Percentiles rank a stretch among this genome's conserved stretches.
phyloP scores from a whole-genome alignment of 2,329 filamentous ascomycete genomes.

The Talaromyces sp. region DNA sequence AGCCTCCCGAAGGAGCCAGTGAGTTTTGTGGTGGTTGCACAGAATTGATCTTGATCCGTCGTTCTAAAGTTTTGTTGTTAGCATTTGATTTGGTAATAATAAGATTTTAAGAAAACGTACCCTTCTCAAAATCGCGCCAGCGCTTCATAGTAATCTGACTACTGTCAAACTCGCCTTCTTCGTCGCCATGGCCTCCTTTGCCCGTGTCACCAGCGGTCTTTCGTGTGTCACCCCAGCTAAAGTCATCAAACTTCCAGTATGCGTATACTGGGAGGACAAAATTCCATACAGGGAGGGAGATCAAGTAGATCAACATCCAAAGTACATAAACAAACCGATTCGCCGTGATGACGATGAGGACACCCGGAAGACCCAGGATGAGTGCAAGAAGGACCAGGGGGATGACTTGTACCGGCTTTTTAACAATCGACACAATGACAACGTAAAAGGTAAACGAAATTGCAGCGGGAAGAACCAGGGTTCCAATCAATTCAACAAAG shows the following conservation, averaged over 20 bases:
- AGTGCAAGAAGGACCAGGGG: slow-evolving; percentile 83
- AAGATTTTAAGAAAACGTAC: slow-evolving; percentile 32
- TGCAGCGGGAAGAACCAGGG: slow-evolving; percentile 88
- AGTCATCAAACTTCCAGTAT: slow-evolving; percentile 99
- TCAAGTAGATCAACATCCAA: slow-evolving; percentile 96
- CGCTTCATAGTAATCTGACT: slow-evolving; percentile 99
- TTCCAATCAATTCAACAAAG: slow-evolving; percentile 91
- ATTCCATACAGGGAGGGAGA: slow-evolving; percentile 95
- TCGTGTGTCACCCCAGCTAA: slow-evolving; percentile 96
- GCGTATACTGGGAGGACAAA: slow-evolving; percentile 90
- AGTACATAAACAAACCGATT: slow-evolving; percentile 87
- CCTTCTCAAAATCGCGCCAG: slow-evolving; percentile 93
- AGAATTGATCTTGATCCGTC: slow-evolving; percentile 27
- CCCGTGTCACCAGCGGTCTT: slow-evolving; percentile 91
- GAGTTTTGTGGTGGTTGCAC: slow-evolving; percentile 20
- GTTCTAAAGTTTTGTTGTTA: slow-evolving; percentile 25
- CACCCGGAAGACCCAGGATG: slow-evolving; percentile 87
- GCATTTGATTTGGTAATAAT: background rate
- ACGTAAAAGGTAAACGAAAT: slow-evolving; percentile 98
- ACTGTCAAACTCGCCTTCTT: slow-evolving; percentile 94
- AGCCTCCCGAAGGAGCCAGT: slow-evolving; percentile 19
- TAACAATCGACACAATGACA: slow-evolving; percentile 79
- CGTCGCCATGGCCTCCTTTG: slow-evolving; percentile 73
- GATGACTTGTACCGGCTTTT: slow-evolving; percentile 74
- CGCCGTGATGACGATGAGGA: slow-evolving; percentile 89